Conservation (phyloP, 768 basidiomycete species). For the Calvatia gigantea region DNA sequence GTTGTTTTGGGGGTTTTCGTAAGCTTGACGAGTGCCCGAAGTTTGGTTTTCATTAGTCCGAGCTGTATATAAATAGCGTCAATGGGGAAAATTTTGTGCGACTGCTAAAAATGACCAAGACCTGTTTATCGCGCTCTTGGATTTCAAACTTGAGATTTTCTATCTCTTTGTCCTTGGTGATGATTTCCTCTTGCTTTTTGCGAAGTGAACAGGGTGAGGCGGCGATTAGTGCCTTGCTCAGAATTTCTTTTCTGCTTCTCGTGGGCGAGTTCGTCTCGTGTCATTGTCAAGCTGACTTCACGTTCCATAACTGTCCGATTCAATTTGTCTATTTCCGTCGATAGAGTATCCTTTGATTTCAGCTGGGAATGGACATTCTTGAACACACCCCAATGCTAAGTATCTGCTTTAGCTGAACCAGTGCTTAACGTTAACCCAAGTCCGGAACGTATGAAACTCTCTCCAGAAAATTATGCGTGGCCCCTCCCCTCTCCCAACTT, state of each 20-base stretch:
- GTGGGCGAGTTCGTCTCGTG: not conserved
- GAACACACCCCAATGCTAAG: too few species aligned
- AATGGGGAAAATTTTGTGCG: not conserved
- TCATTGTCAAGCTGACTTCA: not conserved
- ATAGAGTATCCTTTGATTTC: conserved; percentile 2
- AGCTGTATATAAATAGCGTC: not conserved
- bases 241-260: conserved; percentile 7
- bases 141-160: not conserved
- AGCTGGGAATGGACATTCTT: not conserved
- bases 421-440: too few species aligned
- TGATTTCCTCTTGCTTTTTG: conserved; percentile 10
- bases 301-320: not conserved
- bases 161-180: conserved; percentile 2
- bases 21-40: conserved; percentile 1
- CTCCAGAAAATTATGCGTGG: too few species aligned
- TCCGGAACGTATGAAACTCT: too few species aligned
- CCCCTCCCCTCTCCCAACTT: too few species aligned
- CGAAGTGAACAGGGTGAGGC: conserved; percentile 10
- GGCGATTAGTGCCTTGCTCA: conserved; percentile 4
- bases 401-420: too few species aligned
- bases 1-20: not conserved
- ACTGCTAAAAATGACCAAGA: not conserved
- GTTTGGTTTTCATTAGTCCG: conserved; percentile 1
- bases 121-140: conserved; percentile 8
- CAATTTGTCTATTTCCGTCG: not conserved